Evolutionary conservation across 192 early-diverging fungal genomes (phyloP), one percentile per base, ranked within the genome.

Genomic region (Geranomyces michiganensis): DNA sequence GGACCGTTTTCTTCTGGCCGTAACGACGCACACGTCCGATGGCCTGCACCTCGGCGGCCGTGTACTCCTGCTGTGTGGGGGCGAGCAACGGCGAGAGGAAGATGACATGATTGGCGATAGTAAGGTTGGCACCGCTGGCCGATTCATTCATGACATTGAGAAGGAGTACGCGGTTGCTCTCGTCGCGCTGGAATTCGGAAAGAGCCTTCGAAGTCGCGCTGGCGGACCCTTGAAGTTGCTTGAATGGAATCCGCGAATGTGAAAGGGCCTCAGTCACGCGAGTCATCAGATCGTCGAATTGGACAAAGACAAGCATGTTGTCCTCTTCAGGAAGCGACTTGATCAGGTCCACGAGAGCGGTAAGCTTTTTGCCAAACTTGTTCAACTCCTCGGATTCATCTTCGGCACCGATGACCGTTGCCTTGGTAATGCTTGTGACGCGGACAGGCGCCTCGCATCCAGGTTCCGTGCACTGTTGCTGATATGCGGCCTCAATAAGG

Each of bases 41-140:
- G 4, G 81, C 81, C 62, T 83, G 81, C 45, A 74, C 76, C 60
- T 80, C 78, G 33, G 49, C 48, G 17, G 81, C 75, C 22, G 64
- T 67, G 71, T 68, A 78, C 33, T 51, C 67, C 48, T 80, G 70
- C 32, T 76, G 71, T 41, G 72, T 71, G 3, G 36, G 62, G n/a
- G 76, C 58, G 31, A 73, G 61, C 36, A 83, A 56, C 24, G 81
- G 81, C 7, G 59, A 65, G 53, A 83, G 32, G 71, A 83, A 83
- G 62, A 83, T 60, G 22, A 76, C 75, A 64, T 83, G 78, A 65
- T 83, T 83, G 27, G 81, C 81, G 51, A 70, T 59, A 10, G 78
- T 80, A 32, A 83, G 72, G 65, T 83, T 82, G 58, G 81, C 81
- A 12, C 81, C 81, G 36, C 70, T 68, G 5, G 81, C 81, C 29